A percentile compares a stretch with the other conserved stretches of the same genome.
Conservation (phyloP, 164 flowering plant species). For the Aristolochia fimbriata region DNA sequence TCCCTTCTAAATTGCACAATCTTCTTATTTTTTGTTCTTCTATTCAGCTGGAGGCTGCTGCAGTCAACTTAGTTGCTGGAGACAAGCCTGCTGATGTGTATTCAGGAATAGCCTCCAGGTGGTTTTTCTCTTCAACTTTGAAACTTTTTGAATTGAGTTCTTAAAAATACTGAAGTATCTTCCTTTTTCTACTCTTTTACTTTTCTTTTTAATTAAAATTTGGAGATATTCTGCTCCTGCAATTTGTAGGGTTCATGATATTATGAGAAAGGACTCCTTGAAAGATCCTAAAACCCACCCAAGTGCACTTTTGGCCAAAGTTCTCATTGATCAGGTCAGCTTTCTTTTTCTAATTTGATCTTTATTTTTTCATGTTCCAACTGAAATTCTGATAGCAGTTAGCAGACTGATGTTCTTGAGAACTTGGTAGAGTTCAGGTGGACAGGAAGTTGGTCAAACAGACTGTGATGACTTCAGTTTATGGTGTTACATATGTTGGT, state of each 20-base stretch:
- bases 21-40: not conserved
- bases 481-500: slow-evolving; percentile 93
- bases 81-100: slow-evolving; percentile 95
- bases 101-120: slow-evolving; percentile 91
- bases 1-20: no score
- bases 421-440: slow-evolving; percentile 50
- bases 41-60: slow-evolving; percentile 79
- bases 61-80: slow-evolving; percentile 80
- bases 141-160: not conserved
- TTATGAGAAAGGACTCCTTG: slow-evolving; percentile 52
- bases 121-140: slow-evolving; percentile 6
- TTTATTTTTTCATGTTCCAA: not conserved
- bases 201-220: no score
- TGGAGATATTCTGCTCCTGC: slow-evolving; percentile 2
- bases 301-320: slow-evolving; percentile 54
- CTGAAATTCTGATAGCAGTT: not conserved
- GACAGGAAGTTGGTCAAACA: slow-evolving; percentile 93
- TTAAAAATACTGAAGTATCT: not conserved
- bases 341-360: not conserved
- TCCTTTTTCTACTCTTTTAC: not conserved
- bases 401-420: slow-evolving; percentile 14
- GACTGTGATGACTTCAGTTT: slow-evolving; percentile 99
- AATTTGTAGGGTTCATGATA: slow-evolving; percentile 57
- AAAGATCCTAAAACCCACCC: slow-evolving; percentile 64
- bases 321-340: slow-evolving; percentile 65